A percentile compares a stretch with the other conserved stretches of the same genome.
Evolutionary conservation across 1,284 basidiomycete species (phyloP).

Genomic region (Sporisorium graminicola): DNA sequence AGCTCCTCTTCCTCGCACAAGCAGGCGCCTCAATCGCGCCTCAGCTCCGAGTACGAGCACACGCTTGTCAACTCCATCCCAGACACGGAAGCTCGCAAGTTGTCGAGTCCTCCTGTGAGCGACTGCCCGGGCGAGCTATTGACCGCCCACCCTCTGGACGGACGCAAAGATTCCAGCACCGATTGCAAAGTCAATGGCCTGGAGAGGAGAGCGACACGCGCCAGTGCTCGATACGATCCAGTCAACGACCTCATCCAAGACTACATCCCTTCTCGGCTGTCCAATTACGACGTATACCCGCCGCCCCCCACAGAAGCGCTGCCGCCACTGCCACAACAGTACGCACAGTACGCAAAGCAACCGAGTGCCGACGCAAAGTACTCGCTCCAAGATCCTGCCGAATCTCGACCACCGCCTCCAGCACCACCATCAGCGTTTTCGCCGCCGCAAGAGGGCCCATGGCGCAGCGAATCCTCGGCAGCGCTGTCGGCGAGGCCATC

Average conservation of each 20-base stretch:
- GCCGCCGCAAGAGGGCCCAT: conserved; percentile 7
- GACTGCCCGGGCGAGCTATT: conserved; percentile 8
- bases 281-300: conserved; percentile 38
- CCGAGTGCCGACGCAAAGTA: conserved; percentile 20
- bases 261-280: conserved; percentile 35
- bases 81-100: conserved; percentile 31
- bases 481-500: conserved; percentile 29
- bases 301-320: conserved; percentile 27
- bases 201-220: conserved; percentile 34
- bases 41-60: conserved; percentile 43
- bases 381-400: conserved; percentile 27
- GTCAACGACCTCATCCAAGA: conserved; percentile 55
- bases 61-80: conserved; percentile 35
- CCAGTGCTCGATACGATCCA: conserved; percentile 52
- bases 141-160: conserved; percentile 23
- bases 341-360: conserved; percentile 28
- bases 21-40: conserved; percentile 12
- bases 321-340: conserved; percentile 31
- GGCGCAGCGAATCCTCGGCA: conserved; percentile 22
- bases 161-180: conserved; percentile 13
- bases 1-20: conserved; percentile 44
- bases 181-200: conserved; percentile 5
- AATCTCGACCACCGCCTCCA: conserved; percentile 8
- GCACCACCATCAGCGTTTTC: conserved; percentile 5
- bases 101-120: conserved; percentile 23